Percentiles rank a stretch among this genome's conserved stretches.
Conservation (phyloP, 2,329 filamentous ascomycete species). For the Zasmidium cellare region DNA sequence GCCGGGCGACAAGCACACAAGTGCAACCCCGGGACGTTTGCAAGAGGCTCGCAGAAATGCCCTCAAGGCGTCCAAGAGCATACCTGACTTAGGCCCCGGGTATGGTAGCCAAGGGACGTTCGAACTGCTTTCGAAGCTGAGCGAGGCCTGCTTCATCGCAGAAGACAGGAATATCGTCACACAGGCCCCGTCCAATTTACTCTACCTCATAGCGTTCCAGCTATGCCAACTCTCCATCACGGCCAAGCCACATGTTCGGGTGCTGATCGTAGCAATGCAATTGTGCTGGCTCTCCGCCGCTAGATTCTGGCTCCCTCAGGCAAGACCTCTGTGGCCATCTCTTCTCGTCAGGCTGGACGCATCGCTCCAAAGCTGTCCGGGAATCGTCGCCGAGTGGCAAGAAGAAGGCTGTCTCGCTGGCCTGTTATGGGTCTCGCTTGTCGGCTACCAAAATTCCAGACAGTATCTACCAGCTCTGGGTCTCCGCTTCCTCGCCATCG, state of each 20-base stretch:
- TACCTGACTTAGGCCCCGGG: not conserved
- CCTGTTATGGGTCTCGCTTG: constrained; percentile 1
- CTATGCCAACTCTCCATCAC: not conserved
- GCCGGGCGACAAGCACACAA: not conserved
- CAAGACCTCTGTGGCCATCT: not conserved
- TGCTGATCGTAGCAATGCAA: constrained; percentile 1
- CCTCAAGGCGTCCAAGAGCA: constrained; percentile 1
- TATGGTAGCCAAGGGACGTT: not conserved
- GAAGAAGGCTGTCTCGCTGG: not conserved
- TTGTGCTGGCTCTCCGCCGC: constrained; percentile 4
- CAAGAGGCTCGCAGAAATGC: constrained; percentile 7
- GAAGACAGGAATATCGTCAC: not conserved
- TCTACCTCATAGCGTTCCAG: constrained; percentile 4
- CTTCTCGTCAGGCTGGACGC: constrained; percentile 1
- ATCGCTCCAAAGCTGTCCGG: not conserved
- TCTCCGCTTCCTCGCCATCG: not conserved
- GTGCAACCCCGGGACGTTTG: not conserved
- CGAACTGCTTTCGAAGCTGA: constrained; percentile 3
- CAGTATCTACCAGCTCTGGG: constrained; percentile 1
- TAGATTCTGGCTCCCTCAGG: constrained; percentile 7
- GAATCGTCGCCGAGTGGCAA: constrained; percentile 5
- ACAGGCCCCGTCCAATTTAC: not conserved
- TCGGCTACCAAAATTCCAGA: not conserved
- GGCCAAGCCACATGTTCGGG: not conserved
- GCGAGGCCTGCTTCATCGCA: constrained; percentile 5